Evolutionary conservation across 352 stramenopile genomes (phyloP), one percentile per base, ranked within the genome.

Genomic region (Globisporangium cystogenes): DNA sequence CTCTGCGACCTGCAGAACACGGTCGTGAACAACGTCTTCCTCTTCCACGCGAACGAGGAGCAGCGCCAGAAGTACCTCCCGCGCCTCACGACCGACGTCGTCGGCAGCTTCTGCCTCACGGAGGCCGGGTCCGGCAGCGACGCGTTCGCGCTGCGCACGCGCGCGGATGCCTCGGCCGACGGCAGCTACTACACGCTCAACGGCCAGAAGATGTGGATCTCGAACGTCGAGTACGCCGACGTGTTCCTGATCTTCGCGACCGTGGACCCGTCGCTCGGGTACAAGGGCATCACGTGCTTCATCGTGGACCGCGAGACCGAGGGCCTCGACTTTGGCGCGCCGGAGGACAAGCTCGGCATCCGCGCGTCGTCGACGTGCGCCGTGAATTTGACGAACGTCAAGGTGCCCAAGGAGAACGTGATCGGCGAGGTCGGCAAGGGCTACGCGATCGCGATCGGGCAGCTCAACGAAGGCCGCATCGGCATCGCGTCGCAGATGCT

Each of bases 261-360:
- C 61, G 82, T 84, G 10, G 86, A 98, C 68, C 77, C 70, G 45
- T 89, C 83, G 3, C 76, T 92, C 63, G 94, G 94, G 10, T 98
- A 99, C 84, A 98, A 97, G 72, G 96, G 96, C 39, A 99, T 99
- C 59, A 99, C 96, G 57, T 98, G 92, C 51, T 99, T 99, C 67
- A 96, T 99, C 63, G 94, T 99, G 4, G 94, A 98, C 70, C 84
- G 94, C 24, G 88, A 93, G 26, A 83, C 78, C 18, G 86, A 97
- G 52, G 92, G 95, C 23, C 69, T 99, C 29, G 80, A 90, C 62
- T 91, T 98, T 27, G 96, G 96, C 21, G 93, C 90, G 48, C 86
- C 93, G 0, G 96, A 99, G 68, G 91, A 98, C 61, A 99, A 99
- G 68, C 67, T 99, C 18, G 96, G 96, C 23, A 94, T 99, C 46